Base-by-base conservation (phyloP, 768 basidiomycete genomes). In the Xerocomellus dryophilus region DNA sequence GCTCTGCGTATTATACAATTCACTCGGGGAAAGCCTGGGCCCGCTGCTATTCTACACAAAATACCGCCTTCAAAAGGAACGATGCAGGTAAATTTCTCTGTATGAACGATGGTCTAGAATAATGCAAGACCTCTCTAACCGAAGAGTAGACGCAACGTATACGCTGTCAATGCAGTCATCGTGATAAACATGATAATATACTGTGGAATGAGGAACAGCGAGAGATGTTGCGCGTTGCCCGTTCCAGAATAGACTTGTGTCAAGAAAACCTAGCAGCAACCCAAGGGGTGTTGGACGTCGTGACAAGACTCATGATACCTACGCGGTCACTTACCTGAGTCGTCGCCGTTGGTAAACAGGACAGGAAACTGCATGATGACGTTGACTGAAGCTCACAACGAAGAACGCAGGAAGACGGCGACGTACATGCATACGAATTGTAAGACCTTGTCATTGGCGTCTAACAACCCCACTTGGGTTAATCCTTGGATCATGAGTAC, bases 371-470 rank as follows among this genome's bases (percentile, higher is more conserved):
- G 54, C 18, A 51, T 27, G 12, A 34, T 34, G 23, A 23, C 17
- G 18, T 47, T 51, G 18, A 42, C 32, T 23, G 41, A 12, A 51
- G 25, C 17, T 7, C n/a, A 1, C 25, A 17, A 47, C 25, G 27
- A n/a, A 14, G 43, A n/a, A 20, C 9, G 20, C 10, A 47, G 4
- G 27, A 27, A 58, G 43, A 56, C 31, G n/a, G n/a, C n/a, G 4
- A 72, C 85, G 64, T 51, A 86, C 85, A 88, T 82, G 79, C 83
- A 83, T 15, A 87, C 80, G 50, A 88, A 85, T 56, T 77, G 75
- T 18, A 88, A 63, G 0, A 88, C 82, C 34, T 80, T 80, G 58
- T 88, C 78, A 0, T 81, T 73, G 50, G 61, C 61, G 5, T 75
- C 59, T 18, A 87, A 78, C 7, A 87, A 40, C 1, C 79, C 80